phyloP scores from a whole-genome alignment of 352 stramenopile species.

The Vaucheria bursata region DNA sequence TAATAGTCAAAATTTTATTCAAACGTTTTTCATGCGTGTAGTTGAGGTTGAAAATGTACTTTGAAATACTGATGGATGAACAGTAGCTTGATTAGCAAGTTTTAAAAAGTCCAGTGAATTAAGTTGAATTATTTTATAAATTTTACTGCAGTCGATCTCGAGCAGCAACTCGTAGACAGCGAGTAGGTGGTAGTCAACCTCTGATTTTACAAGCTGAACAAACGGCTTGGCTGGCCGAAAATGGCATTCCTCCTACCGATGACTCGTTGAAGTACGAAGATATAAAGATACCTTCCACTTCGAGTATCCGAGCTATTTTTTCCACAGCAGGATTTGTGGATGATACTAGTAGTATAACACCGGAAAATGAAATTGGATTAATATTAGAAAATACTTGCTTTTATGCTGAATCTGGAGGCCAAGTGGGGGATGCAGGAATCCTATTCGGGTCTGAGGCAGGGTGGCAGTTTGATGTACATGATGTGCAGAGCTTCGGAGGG shows the following conservation, averaged over 20 bases:
- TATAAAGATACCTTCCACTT: slow-evolving; percentile 62
- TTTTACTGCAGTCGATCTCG: not conserved
- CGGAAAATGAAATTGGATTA: slow-evolving; percentile 66
- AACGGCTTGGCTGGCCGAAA: slow-evolving; percentile 70
- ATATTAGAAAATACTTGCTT: slow-evolving; percentile 93
- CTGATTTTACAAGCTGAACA: slow-evolving; percentile 88
- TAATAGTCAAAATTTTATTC: no score
- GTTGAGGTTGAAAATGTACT: no score
- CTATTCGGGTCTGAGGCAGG: slow-evolving; percentile 54
- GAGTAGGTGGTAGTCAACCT: slow-evolving; percentile 53
- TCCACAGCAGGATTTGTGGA: not conserved
- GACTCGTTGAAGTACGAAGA: slow-evolving; percentile 88
- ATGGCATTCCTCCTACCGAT: slow-evolving; percentile 74
- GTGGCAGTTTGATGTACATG: slow-evolving; percentile 35
- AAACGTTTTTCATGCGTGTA: no score
- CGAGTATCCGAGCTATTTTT: slow-evolving; percentile 27
- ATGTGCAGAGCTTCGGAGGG: slow-evolving; percentile 86
- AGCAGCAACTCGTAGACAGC: not conserved
- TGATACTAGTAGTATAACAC: not conserved
- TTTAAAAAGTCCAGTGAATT: no score
- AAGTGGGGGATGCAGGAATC: slow-evolving; percentile 83
- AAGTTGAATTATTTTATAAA: no score
- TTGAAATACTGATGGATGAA: no score
- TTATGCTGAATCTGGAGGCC: slow-evolving; percentile 93
- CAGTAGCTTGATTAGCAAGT: no score